These are phyloP conservation scores for Epichloe amarillans DNA, from an alignment of 2,329 filamentous ascomycete species.

Conservation along the genomic window DNA sequence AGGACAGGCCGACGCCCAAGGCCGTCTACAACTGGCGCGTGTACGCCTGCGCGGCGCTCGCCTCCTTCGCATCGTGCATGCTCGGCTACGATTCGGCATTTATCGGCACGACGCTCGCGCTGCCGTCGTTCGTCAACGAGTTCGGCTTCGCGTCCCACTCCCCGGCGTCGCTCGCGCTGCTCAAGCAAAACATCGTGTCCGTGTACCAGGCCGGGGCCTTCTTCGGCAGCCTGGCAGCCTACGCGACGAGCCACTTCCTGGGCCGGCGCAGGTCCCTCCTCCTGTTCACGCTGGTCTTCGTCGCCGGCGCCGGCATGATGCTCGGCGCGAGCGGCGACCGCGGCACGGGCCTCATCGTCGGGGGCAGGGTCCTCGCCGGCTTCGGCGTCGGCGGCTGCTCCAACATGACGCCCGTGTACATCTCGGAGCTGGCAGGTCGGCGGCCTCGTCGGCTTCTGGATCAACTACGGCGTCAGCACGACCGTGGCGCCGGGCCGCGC, in stretches of 20 bases:
- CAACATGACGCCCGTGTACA: conserved; percentile 12
- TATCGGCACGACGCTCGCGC: conserved; percentile 62
- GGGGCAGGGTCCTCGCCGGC: conserved; percentile 12
- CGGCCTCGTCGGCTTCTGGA: conserved; percentile 10
- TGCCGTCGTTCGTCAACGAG: conserved; percentile 55
- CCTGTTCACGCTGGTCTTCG: conserved; percentile 10
- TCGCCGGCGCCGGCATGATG: conserved; percentile 10
- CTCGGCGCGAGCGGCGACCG: conserved; percentile 35
- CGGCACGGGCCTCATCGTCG: conserved; percentile 11
- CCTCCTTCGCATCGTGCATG: conserved; percentile 42
- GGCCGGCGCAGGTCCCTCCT: conserved; percentile 11
- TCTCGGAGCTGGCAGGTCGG: conserved; percentile 12
- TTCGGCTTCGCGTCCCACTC: conserved; percentile 47
- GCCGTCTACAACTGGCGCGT: conserved; percentile 49
- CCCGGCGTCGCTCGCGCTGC: conserved; percentile 35
- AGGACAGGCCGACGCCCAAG: conserved; percentile 43
- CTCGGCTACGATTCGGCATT: conserved; percentile 60
- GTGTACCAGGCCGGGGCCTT: conserved; percentile 46
- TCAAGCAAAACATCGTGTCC: conserved; percentile 66
- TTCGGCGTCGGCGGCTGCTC: conserved; percentile 14
- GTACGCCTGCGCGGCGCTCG: conserved; percentile 38
- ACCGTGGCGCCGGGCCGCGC: conserved; percentile 30
- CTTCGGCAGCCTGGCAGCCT: conserved; percentile 11
- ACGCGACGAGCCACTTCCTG: conserved; percentile 9
- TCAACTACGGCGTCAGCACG: conserved; percentile 46